phyloP scores from a whole-genome alignment of 495 filamentous ascomycete genomes.

The Zalerion maritima region DNA sequence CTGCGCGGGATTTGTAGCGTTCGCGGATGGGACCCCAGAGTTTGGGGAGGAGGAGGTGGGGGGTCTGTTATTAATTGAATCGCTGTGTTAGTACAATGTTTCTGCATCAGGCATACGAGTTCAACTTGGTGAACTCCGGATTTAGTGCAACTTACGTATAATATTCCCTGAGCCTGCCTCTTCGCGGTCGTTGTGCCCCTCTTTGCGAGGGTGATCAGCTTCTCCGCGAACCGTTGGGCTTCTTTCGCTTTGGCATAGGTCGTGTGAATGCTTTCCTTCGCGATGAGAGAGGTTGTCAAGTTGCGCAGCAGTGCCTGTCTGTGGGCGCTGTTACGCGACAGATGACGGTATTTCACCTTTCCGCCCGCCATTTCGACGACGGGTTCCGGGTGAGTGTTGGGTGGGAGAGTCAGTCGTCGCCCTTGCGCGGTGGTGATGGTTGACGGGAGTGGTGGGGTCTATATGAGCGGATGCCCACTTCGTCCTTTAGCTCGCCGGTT shows the following conservation, averaged over 20 bases:
- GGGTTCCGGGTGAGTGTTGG: not conserved
- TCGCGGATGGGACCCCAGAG: slow-evolving; percentile 70
- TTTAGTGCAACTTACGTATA: slow-evolving; percentile 52
- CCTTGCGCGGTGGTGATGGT: not conserved
- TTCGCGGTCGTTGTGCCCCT: slow-evolving; percentile 66
- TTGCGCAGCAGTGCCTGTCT: slow-evolving; percentile 89
- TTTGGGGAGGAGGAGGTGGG: slow-evolving; percentile 59
- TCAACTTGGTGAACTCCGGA: slow-evolving; percentile 1
- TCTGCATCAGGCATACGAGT: not conserved
- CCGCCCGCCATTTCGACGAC: slow-evolving; percentile 62
- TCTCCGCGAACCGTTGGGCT: slow-evolving; percentile 81
- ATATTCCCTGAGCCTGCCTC: slow-evolving; percentile 50
- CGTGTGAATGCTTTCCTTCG: slow-evolving; percentile 82
- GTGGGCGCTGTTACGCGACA: slow-evolving; percentile 71
- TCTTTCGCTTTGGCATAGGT: slow-evolving; percentile 97
- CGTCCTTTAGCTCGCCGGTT: too few relatives aligned
- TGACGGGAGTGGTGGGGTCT: not conserved
- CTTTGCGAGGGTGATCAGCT: slow-evolving; percentile 86
- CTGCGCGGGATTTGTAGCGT: slow-evolving; percentile 67
- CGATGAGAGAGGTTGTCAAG: slow-evolving; percentile 86
- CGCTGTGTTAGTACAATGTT: slow-evolving; percentile 1
- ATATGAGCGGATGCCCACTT: too few relatives aligned
- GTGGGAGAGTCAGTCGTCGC: slow-evolving; percentile 1
- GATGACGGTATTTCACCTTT: slow-evolving; percentile 68
- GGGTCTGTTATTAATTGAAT: slow-evolving; percentile 21